Evolutionary conservation across 176 grass and related monocot species (phyloP).

Genomic region (Aechmea fasciata): DNA sequence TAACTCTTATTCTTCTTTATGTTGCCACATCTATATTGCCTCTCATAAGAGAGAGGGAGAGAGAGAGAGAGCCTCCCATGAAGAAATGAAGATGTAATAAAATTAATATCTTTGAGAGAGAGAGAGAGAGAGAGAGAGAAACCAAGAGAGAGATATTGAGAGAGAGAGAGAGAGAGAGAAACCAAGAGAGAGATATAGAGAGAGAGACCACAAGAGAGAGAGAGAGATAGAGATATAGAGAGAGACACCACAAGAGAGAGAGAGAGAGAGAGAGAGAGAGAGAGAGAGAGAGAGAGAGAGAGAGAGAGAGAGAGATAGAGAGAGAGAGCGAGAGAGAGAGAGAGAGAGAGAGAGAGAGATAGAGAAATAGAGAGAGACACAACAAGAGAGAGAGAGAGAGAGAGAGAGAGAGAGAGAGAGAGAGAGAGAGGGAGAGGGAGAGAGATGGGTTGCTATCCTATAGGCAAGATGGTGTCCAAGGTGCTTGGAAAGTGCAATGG

Average conservation of each 20-base stretch:
- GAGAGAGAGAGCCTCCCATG: too few species aligned
- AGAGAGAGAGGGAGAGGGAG: slow-evolving; percentile 17
- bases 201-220: slow-evolving; percentile 13
- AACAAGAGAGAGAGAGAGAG: neutral
- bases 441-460: slow-evolving; percentile 77
- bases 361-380: neutral
- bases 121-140: too few species aligned
- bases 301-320: neutral
- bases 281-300: neutral
- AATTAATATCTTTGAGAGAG: neutral
- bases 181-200: slow-evolving; percentile 5
- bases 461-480: slow-evolving; percentile 50
- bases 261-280: too few species aligned
- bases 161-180: neutral
- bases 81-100: slow-evolving; percentile 35
- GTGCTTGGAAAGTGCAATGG: slow-evolving; percentile 60
- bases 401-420: neutral
- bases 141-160: too few species aligned
- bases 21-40: slow-evolving; percentile 16
- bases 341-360: neutral
- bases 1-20: slow-evolving; percentile 20
- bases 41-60: neutral
- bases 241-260: slow-evolving; percentile 12
- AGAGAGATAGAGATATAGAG: slow-evolving; percentile 23
- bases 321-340: neutral